Conservation (phyloP, 805 yeast genomes). For the Metschnikowia lochheadii region DNA sequence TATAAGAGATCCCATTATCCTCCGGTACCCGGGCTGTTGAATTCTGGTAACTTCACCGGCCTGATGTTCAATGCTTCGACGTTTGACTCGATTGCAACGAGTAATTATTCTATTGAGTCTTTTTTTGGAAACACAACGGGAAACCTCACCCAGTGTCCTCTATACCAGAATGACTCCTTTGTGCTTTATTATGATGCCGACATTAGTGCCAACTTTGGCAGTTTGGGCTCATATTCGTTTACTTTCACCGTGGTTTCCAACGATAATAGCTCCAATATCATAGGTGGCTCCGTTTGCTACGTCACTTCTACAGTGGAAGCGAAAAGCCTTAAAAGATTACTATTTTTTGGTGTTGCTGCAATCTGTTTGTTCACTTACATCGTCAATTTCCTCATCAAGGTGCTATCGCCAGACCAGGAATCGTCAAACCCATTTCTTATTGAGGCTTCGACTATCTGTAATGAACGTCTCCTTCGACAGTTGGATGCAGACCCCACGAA, state of each 20-base stretch:
- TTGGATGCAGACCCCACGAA: slow-evolving; percentile 51
- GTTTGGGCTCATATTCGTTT: slow-evolving; percentile 45
- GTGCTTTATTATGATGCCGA: slow-evolving; percentile 37
- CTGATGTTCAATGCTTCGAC: neutral
- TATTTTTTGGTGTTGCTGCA: slow-evolving; percentile 36
- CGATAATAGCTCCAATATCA: slow-evolving; percentile 26
- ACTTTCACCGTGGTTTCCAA: slow-evolving; percentile 41
- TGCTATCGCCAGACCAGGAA: slow-evolving; percentile 56
- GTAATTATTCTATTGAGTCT: slow-evolving; percentile 19
- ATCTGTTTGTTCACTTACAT: slow-evolving; percentile 39
- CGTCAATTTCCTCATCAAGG: slow-evolving; percentile 38
- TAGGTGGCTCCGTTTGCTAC: slow-evolving; percentile 47
- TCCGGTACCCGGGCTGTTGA: neutral
- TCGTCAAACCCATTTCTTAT: slow-evolving; percentile 49
- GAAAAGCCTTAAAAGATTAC: slow-evolving; percentile 26
- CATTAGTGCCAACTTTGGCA: slow-evolving; percentile 33
- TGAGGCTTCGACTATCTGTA: slow-evolving; percentile 56
- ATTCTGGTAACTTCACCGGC: neutral
- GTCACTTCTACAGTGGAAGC: slow-evolving; percentile 44
- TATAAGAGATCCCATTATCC: neutral
- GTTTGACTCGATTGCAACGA: slow-evolving; percentile 4
- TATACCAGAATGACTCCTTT: slow-evolving; percentile 35
- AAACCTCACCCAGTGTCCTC: slow-evolving; percentile 29
- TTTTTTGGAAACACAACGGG: slow-evolving; percentile 27
- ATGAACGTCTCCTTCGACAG: slow-evolving; percentile 51